Evolutionary conservation across 176 grass and related monocot species (phyloP), one percentile per base, ranked within the genome.

Genomic region (Themeda triandra): DNA sequence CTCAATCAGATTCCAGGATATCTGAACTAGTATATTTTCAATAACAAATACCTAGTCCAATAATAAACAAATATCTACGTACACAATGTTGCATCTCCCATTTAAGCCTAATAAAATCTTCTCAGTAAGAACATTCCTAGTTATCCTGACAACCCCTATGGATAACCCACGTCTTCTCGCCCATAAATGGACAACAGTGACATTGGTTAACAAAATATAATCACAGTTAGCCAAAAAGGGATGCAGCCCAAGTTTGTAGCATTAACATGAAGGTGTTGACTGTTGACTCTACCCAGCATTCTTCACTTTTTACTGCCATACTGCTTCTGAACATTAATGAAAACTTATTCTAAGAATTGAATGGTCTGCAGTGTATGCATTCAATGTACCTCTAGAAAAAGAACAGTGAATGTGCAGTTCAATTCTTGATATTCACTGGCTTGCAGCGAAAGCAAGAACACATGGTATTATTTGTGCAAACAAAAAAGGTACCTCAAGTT

Each of bases 401-500:
- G 19, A 11, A 74, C 42, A 31, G 71, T 49, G 25, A 18, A 51
- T 33, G 17, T 67, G 33, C 18, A 69, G 31, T 31, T 60, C 19
- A 66, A 19, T 42, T 79, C 19, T 12, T 37, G 23, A 48, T 51
- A 32, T 51, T 67, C 17, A 31, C 21, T 36, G 23, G 39, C 13
- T 68, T 77, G 29, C 28, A 77, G 29, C 27, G 48, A 49, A 88
- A 78, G 15, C 65, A 82, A 74, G 23, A 67, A 56, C 41, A 41
- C 60, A 13, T 59, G 29, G 41, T 28, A 83, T 37, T 70, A 29
- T 32, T 21, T 21, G 25, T 53, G 59, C 69, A 69, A 76, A 36
- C 10, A 40, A 80, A 63, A 75, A 84, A 86, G 65, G 25, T 92
- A 98, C 95, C 89, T 98, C 92, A 13, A 98, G 92, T 49, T 95